Percentiles rank a stretch among this genome's conserved stretches.
Evolutionary conservation across 1,139 yeast genomes (phyloP).

Genomic region (Pneumocystis sp.): DNA sequence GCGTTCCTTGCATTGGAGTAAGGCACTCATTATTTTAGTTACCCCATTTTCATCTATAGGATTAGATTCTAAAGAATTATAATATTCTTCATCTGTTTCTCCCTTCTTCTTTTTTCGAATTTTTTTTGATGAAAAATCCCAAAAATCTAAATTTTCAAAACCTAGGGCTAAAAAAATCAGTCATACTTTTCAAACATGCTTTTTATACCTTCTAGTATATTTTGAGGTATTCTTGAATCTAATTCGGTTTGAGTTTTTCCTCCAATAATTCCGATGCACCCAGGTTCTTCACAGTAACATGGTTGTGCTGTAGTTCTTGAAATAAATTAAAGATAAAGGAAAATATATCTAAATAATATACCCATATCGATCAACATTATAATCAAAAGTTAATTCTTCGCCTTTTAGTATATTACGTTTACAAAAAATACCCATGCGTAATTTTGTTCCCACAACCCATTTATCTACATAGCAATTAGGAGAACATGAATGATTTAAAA

Average conservation of each 20-base stretch:
- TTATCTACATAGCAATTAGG: conserved; percentile 93
- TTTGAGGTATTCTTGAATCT: conserved; percentile 67
- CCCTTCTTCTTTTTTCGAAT: conserved; percentile 22
- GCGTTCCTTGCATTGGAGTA: conserved; percentile 63
- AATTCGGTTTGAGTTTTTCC: conserved; percentile 86
- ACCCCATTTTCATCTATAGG: conserved; percentile 41
- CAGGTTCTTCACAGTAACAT: conserved; percentile 86
- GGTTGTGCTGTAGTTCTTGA: conserved; percentile 63
- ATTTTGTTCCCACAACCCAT: conserved; percentile 87
- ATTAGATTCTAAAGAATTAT: conserved; percentile 43
- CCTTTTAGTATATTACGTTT: conserved; percentile 57
- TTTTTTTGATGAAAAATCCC: conserved; percentile 28
- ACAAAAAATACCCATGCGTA: conserved; percentile 90
- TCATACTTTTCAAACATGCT: not conserved
- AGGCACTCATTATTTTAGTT: conserved; percentile 64
- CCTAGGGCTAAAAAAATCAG: conserved; percentile 43
- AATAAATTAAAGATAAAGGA: not conserved
- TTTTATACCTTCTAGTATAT: conserved; percentile 39
- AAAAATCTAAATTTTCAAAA: conserved; percentile 37
- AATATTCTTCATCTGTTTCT: conserved; percentile 43
- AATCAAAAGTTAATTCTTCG: conserved; percentile 89
- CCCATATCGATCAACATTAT: conserved; percentile 92
- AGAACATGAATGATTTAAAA: conserved; percentile 85
- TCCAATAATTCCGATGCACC: conserved; percentile 85
- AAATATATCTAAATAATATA: not conserved